Evolutionary conservation across 1,139 yeast genomes (phyloP), one percentile per base, ranked within the genome.

Genomic region (Candida anutae): DNA sequence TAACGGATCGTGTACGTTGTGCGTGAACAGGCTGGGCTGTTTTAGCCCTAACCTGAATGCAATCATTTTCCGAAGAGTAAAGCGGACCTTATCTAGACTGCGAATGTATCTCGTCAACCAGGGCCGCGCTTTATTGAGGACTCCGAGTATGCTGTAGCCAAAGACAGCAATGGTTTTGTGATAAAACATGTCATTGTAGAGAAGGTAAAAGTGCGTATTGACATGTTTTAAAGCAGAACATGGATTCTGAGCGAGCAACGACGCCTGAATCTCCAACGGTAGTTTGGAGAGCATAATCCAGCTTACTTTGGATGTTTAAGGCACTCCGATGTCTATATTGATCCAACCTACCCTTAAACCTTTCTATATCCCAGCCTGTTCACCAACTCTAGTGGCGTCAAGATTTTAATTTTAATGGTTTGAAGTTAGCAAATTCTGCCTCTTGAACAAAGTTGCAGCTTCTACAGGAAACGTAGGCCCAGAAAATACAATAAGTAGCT

Each of bases 201-300:
- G 45, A n/a, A 55, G 43, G 35, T 62, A 64, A 36, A 62, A 64
- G 35, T 64, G 65, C 10, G 62, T 46, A 40, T 62, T 69, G 32
- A 58, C 55, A 18, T 54, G 48, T 33, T 58, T 61, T 30, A 69
- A 57, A 5, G 60, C 61, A 38, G 56, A 61, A 34, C 39, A 34
- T 1, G 78, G 77, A n/a, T 53, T 59, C 18, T 54, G 49, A 18
- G 40, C 38, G 15, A 74, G 46, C 15, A 75, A 43, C 31, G 53
- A 42, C 16, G 62, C 55, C 28, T 69, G 65, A 13, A 76, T 59
- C 43, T 76, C 83, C 10, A 60, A 37, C 2, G 82, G 82, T 22
- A 75, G 24, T 14, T 22, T 27, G 5, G 38, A 23, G 11, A 42
- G 23, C 44, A 42, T 39, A 12, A 15, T 12, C 10, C 19, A 17